Evolutionary conservation across 495 filamentous ascomycete genomes (phyloP).

Genomic region (Penicillium pancosmium): DNA sequence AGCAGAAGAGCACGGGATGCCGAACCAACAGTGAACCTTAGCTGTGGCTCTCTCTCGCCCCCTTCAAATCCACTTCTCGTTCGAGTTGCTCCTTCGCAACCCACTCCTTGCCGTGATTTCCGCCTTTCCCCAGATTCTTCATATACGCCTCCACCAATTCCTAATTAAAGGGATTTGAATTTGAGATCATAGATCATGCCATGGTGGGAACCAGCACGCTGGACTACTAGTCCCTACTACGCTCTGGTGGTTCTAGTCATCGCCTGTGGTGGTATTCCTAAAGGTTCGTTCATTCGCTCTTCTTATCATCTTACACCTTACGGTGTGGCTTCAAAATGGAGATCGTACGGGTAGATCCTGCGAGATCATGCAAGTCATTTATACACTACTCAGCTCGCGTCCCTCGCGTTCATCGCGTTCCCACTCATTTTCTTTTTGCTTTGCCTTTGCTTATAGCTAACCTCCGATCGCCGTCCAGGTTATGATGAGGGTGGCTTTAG

Average conservation of each 20-base stretch:
- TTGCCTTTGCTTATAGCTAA: background rate
- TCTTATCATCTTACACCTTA: background rate
- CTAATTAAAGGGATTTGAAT: background rate
- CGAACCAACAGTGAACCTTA: constrained; percentile 3
- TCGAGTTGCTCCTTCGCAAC: background rate
- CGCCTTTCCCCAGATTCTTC: constrained; percentile 17
- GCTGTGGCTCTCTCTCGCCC: background rate
- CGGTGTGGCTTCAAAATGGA: background rate
- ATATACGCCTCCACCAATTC: constrained; percentile 2
- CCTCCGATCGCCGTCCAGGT: constrained; percentile 26
- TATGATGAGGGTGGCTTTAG: constrained; percentile 54
- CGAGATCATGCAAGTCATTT: background rate
- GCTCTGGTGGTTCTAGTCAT: constrained; percentile 43
- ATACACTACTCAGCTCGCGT: background rate
- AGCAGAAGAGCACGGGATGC: constrained; percentile 16
- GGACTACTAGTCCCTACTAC: constrained; percentile 45
- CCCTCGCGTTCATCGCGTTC: background rate
- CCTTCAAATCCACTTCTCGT: constrained; percentile 7
- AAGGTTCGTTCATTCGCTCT: constrained; percentile 33
- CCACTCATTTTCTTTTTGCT: too few relatives aligned
- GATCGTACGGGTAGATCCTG: too few relatives aligned
- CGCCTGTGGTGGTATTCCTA: constrained; percentile 47
- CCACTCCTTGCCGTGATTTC: constrained; percentile 10
- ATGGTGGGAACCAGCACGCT: constrained; percentile 38
- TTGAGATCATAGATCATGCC: constrained; percentile 24